These are phyloP conservation scores for Ophiocordyceps camponoti-floridani DNA, from an alignment of 2,329 filamentous ascomycete species.

Conservation along the genomic window DNA sequence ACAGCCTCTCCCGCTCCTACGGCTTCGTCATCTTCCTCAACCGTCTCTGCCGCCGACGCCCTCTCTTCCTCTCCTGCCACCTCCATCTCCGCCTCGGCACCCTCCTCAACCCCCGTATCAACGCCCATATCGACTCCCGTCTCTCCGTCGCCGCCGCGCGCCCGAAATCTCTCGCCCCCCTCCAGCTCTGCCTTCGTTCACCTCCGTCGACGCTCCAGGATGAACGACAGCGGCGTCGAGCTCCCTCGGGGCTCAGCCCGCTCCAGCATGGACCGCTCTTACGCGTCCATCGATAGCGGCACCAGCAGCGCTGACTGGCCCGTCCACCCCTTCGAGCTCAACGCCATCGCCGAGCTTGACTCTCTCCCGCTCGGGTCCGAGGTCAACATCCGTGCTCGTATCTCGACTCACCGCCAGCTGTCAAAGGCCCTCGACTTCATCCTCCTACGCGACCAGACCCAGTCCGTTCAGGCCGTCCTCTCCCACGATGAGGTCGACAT, in stretches of 20 bases:
- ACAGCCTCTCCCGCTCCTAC: neutral
- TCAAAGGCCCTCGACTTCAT: conserved; percentile 73
- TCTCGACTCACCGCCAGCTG: conserved; percentile 54
- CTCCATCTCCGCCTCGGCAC: neutral
- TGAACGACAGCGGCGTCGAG: conserved; percentile 16
- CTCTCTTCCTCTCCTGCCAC: neutral
- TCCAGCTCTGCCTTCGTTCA: conserved; percentile 5
- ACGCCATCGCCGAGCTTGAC: conserved; percentile 18
- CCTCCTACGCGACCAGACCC: conserved; percentile 67
- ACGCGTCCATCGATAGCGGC: conserved; percentile 17
- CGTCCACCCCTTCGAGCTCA: conserved; percentile 20
- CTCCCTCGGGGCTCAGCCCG: conserved; percentile 10
- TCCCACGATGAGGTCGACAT: conserved; percentile 41
- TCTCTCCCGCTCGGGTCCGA: conserved; percentile 17
- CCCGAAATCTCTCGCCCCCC: neutral
- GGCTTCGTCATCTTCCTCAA: neutral
- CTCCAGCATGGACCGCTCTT: conserved; percentile 11
- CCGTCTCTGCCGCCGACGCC: neutral
- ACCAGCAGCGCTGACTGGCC: conserved; percentile 19
- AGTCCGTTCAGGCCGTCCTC: conserved; percentile 72
- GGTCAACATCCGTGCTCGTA: conserved; percentile 23
- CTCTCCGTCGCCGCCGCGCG: neutral
- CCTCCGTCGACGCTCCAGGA: conserved; percentile 5
- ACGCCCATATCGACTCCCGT: neutral
- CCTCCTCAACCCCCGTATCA: neutral